Evolutionary conservation across 2,329 filamentous ascomycete genomes (phyloP).

Genomic region (Arthrobotrys megalospora): DNA sequence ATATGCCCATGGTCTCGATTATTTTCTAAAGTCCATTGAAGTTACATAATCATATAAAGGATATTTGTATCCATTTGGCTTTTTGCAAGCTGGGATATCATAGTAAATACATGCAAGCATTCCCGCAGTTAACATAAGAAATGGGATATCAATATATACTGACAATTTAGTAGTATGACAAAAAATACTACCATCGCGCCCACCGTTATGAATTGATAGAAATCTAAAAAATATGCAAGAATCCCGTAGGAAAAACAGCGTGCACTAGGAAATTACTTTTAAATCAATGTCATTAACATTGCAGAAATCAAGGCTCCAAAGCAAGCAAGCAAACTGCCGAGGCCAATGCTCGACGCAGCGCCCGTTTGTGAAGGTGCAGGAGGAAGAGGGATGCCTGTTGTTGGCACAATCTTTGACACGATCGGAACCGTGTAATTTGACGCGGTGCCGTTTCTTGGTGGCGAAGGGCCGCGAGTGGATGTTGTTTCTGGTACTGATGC

Average conservation of each 20-base stretch:
- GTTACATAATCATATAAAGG: neutral
- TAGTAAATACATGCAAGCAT: slow-evolving; percentile 10
- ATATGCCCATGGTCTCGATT: neutral
- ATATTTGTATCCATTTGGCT: neutral
- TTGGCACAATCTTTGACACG: slow-evolving; percentile 12
- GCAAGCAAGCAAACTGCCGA: slow-evolving; percentile 39
- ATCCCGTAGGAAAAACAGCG: slow-evolving; percentile 8
- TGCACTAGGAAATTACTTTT: slow-evolving; percentile 21
- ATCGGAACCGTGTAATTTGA: slow-evolving; percentile 31
- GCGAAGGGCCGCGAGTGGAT: neutral
- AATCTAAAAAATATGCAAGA: slow-evolving; percentile 12
- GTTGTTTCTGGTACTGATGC: slow-evolving; percentile 21
- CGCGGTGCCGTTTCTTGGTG: slow-evolving; percentile 12
- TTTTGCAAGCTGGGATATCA: slow-evolving; percentile 21
- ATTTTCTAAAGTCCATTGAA: slow-evolving; percentile 14
- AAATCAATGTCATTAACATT: slow-evolving; percentile 43
- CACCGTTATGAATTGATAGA: neutral
- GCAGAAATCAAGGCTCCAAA: slow-evolving; percentile 50
- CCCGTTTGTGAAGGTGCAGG: slow-evolving; percentile 32
- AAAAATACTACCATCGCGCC: slow-evolving; percentile 12
- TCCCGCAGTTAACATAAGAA: neutral
- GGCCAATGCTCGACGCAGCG: slow-evolving; percentile 40
- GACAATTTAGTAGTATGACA: slow-evolving; percentile 14
- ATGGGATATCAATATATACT: slow-evolving; percentile 24
- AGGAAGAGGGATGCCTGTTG: slow-evolving; percentile 31